These are phyloP conservation scores for Exophiala mesophila DNA, from an alignment of 2,329 filamentous ascomycete genomes.

Conservation along the genomic window DNA sequence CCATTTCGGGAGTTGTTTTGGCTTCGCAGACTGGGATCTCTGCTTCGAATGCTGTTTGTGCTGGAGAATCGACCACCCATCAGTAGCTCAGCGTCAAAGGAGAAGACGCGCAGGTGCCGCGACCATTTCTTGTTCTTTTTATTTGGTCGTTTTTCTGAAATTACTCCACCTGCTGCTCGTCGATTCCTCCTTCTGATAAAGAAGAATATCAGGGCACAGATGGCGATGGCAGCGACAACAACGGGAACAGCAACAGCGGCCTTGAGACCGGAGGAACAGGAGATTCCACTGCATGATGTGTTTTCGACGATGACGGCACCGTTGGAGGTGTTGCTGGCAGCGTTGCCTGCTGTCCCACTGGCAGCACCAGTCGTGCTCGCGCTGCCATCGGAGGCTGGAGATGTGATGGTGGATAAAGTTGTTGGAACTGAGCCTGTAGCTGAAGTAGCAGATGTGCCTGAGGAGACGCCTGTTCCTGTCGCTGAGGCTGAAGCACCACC, in stretches of 20 bases:
- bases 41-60: constrained; percentile 25
- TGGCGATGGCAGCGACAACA: constrained; percentile 20
- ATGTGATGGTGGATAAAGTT: constrained; percentile 14
- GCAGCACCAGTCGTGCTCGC: constrained; percentile 1
- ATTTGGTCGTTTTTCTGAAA: constrained; percentile 20
- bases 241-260: constrained; percentile 26
- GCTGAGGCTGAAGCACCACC: constrained; percentile 1
- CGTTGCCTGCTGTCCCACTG: constrained; percentile 14
- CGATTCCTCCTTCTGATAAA: constrained; percentile 20
- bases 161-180: constrained; percentile 9
- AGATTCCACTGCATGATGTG: constrained; percentile 22
- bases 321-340: constrained; percentile 15
- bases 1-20: constrained; percentile 10
- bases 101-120: constrained; percentile 25
- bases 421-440: constrained; percentile 3
- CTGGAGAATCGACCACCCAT: constrained; percentile 27
- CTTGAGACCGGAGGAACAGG: constrained; percentile 22
- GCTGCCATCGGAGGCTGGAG: constrained; percentile 4
- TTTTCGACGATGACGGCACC: constrained; percentile 16
- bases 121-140: constrained; percentile 25
- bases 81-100: constrained; percentile 26
- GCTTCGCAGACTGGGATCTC: constrained; percentile 23
- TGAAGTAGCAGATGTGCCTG: background rate
- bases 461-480: background rate
- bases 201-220: constrained; percentile 20